A percentile compares a stretch with the other conserved stretches of the same genome.
phyloP scores from a whole-genome alignment of 75 land plant genomes.

The Gnetum montanum region DNA sequence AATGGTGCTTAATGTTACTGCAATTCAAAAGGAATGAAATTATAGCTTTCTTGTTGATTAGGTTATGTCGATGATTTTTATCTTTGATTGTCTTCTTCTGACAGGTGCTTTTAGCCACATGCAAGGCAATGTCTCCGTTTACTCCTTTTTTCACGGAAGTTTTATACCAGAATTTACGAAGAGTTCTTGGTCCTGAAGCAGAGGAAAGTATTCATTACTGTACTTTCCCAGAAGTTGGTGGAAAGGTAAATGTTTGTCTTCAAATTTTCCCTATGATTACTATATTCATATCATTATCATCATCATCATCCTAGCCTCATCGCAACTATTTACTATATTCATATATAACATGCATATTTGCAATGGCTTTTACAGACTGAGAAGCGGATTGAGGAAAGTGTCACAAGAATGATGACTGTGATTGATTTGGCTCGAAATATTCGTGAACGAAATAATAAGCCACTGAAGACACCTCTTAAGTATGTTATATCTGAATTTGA shows the following conservation, averaged over 20 bases:
- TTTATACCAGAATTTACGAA: constrained; percentile 85
- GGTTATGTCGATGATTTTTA: neutral
- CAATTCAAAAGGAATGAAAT: no score
- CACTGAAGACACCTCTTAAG: constrained; percentile 91
- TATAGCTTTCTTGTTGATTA: no score
- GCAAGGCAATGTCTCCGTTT: constrained; percentile 95
- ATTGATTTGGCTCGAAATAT: constrained; percentile 98
- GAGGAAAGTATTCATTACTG: constrained; percentile 94
- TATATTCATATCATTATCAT: no score
- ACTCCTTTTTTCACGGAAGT: constrained; percentile 95
- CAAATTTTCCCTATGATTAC: neutral
- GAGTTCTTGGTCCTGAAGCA: constrained; percentile 25
- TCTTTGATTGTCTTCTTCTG: neutral
- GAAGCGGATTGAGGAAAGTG: constrained; percentile 91
- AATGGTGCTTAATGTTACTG: no score
- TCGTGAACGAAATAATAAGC: constrained; percentile 87
- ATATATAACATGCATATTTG: neutral
- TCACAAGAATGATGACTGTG: constrained; percentile 91
- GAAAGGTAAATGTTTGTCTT: constrained; percentile 43
- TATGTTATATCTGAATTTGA: constrained; percentile 4
- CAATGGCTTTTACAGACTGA: constrained; percentile 36
- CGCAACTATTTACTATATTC: no score
- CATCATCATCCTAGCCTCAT: no score
- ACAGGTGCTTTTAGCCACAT: constrained; percentile 85
- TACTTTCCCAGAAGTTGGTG: constrained; percentile 61